Base-by-base conservation (phyloP, 2,329 filamentous ascomycete genomes). In the Trichoderma pleuroti region DNA sequence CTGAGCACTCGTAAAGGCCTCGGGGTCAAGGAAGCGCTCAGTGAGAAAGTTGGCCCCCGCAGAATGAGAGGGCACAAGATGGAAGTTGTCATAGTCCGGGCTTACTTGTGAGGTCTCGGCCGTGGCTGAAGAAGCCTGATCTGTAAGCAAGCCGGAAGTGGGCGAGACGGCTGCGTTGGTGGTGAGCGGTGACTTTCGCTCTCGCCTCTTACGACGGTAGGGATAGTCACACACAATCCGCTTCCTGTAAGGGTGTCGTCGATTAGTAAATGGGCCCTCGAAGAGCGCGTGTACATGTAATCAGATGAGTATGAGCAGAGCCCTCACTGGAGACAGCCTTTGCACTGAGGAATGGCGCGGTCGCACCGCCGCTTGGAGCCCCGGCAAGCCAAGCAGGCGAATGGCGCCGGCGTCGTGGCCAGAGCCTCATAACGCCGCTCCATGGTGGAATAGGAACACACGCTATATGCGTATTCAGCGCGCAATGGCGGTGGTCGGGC, bases 221-320 rank as follows among this genome's bases (percentile, higher is more conserved):
- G 71, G 71, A 71, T 72, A 72, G 18, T 72, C 69, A 36, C 71
- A 72, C 57, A 46, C 57, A 18, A 71, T 57, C 32, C 66, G 69
- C n/a, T 71, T 71, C 21, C 71, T 72, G 26, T 18, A 34, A n/a
- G 28, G 34, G 52, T 2, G 24, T 30, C 21, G 9, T 16, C 16
- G 36, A 28, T 68, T 52, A 60, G 52, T 42, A 39, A 30, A 49
- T 4, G 12, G 1, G 61, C 9, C 21, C 14, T 49, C 1, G 3
- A 52, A 18, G 34, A 39, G 21, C 18, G n/a, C 54, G 2, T 12
- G 16, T 18, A 18, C 10, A 49, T 24, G 11, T 46, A 30, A 26
- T 16, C 26, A 24, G 24, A 14, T 21, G 18, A 12, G 5, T 30
- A 14, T 21, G 18, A 12, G 5, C 24, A 12, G 5, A 60, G 42